Evolutionary conservation across 2,329 filamentous ascomycete genomes (phyloP), one percentile per base, ranked within the genome.

Genomic region (Chrysoporthe cubensis): DNA sequence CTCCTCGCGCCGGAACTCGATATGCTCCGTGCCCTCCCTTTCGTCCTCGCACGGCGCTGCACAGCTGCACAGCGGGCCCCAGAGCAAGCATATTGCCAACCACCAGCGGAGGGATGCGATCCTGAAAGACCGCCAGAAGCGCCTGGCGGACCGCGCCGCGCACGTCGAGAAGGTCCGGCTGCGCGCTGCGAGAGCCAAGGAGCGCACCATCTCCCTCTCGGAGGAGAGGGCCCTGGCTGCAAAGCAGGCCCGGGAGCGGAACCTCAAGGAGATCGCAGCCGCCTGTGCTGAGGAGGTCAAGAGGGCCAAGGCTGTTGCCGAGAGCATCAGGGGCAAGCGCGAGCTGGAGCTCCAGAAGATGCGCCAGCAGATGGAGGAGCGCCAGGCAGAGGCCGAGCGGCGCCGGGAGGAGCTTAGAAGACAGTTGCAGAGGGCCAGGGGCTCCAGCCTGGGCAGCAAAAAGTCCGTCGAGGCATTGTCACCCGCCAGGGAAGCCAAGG

Each of bases 161-260:
- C 92, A 96, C 78, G 92, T 91, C 32, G 92, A 96, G 78, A 93
- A 94, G 76, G 92, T 96, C 18, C 89, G 92, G 63, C 80, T 93
- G 69, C 86, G 91, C 46, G 92, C 92, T 56, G 91, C 91, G 11
- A 78, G 91, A 67, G 91, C 88, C 69, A 94, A 93, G 78, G 88
- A 91, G 2, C 84, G 88, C 7, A 87, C 89, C 2, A 87, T 81
- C 43, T 88, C 86, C 2, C 84, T 88, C 65, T 91, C 89, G 57
- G 92, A 95, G 76, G 91, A 94, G 78, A 85, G 90, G 62, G 91
- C 92, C 3, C 80, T 94, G 68, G 92, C 92, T 6, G 92, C 92
- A 5, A 89, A 93, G 70, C 87, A 93, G 71, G 90, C 92, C 0
- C 86, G 93, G 67, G 91, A 95, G 80, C 91, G 91, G 73, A 93